Base-by-base conservation (phyloP, 768 basidiomycete species). In the Leccinum uliginosum region DNA sequence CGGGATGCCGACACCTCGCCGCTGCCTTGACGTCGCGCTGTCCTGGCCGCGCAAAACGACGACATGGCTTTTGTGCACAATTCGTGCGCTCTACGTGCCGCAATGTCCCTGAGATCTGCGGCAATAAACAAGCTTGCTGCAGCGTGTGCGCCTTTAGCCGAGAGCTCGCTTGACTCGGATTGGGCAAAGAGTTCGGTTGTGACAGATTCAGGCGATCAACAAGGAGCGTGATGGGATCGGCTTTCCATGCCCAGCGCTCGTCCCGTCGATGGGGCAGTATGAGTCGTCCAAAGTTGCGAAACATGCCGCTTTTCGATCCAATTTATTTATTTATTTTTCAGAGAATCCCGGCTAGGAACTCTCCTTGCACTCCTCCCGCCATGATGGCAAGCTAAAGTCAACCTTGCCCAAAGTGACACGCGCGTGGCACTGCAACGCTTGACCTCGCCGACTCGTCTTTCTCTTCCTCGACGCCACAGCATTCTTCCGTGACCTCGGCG, bases 321-420 rank as follows among this genome's bases (percentile, higher is more conserved):
- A 69, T 56, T 65, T 61, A 71, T 67, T 70, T 40, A 68, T 70
- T 63, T 60, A 59, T 65, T 65, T 62, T 69, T 63, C 60, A 69
- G 56, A 60, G 57, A 67, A 71, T 21, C 59, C 65, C 61, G 63
- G 65, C 62, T 69, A 62, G 52, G 43, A 62, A 67, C 53, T 59
- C 62, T 65, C 61, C 65, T 71, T 70, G 56, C 51, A 58, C 58
- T 68, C 64, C 43, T 66, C 55, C 64, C 58, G 55, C 51, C 69
- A 71, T 65, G 67, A 43, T 43, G 19, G n/a, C n/a, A n/a, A n/a
- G n/a, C n/a, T n/a, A n/a, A n/a, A 24, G 23, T 45, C 35, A n/a
- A n/a, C 48, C 54, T 17, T 56, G 46, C 50, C 44, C 45, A 58
- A 58, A 14, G 30, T 53, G 51, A 43, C 58, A 44, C 46, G 40